phyloP scores from a whole-genome alignment of 2,329 filamentous ascomycete species.

The Akanthomyces dipterigenus region DNA sequence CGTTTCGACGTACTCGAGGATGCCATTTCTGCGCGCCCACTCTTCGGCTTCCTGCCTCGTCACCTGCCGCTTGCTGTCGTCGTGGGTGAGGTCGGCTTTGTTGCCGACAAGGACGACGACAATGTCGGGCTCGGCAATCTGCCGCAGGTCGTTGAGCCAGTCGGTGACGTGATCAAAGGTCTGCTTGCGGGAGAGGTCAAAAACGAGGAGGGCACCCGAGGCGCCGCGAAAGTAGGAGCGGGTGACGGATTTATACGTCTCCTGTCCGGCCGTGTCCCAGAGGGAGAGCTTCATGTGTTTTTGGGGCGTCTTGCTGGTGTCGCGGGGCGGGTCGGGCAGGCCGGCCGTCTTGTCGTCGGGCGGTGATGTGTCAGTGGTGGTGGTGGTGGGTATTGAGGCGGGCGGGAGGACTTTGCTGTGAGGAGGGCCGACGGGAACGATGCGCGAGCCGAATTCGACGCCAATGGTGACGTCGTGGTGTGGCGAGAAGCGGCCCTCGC shows the following conservation, averaged over 20 bases:
- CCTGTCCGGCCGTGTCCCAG: constrained; percentile 95
- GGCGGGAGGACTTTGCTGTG: constrained; percentile 44
- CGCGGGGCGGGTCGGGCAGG: constrained; percentile 47
- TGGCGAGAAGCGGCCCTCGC: constrained; percentile 89
- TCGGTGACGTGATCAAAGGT: constrained; percentile 86
- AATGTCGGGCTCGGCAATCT: constrained; percentile 93
- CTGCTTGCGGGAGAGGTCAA: constrained; percentile 79
- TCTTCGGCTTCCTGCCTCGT: constrained; percentile 76
- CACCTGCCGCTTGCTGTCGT: constrained; percentile 62
- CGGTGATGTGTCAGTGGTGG: constrained; percentile 8
- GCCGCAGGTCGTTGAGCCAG: constrained; percentile 89
- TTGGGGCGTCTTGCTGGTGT: constrained; percentile 37
- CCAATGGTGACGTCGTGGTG: constrained; percentile 97
- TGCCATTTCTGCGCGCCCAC: constrained; percentile 80
- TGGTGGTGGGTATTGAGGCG: constrained; percentile 18
- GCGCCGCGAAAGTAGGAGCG: constrained; percentile 85
- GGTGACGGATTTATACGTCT: constrained; percentile 96
- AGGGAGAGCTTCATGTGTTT: constrained; percentile 89
- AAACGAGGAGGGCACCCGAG: constrained; percentile 71
- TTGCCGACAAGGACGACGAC: constrained; percentile 94
- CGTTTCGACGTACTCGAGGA: constrained; percentile 93
- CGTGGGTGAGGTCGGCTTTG: constrained; percentile 73
- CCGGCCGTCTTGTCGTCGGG: constrained; percentile 23
- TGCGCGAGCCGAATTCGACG: constrained; percentile 90
- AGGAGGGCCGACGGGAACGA: constrained; percentile 83